Base-by-base conservation (phyloP, 1,139 yeast genomes). In the Candida gigantensis region DNA sequence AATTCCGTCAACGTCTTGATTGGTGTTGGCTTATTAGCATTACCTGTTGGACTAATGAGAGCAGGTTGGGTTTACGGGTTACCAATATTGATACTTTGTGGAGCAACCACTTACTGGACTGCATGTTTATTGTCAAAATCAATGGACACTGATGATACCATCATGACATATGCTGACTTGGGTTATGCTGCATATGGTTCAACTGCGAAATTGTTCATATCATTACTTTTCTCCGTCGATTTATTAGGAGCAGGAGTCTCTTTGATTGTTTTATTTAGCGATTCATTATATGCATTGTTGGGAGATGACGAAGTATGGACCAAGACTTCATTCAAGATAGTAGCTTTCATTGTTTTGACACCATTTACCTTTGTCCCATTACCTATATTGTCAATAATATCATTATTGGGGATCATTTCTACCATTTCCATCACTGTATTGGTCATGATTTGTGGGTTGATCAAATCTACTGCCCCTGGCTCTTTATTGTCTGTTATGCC, bases 81-180 rank as follows among this genome's bases (percentile, higher is more conserved):
- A 5, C 71, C 73, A 0, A 43, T 69, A 5, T 57, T 72, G 32
- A 39, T 65, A n/a, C 37, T 51, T 4, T 68, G 76, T 52, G 74
- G 74, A 3, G 39, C 65, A 25, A 45, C 66, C 9, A 70, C 76
- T 1, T 69, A 58, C 43, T 71, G 76, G 76, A 63, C 72, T 3
- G 77, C 77, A 2, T 48, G 60, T 1, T 57, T 72, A 24, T 55
- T 72, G 32, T 68, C 74, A 1, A 57, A 51, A 31, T 51, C 72
- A 2, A 67, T 87, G 75, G 89, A 83, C 47, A 79, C 84, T 1
- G 90, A 87, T 55, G 76, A 73, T 7, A 79, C 90, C 1, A 68
- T 90, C 45, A 82, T 82, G 74, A 86, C 96, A 0, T 90, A 89
- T 57, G 95, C 95, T 5, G 97, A 89, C 58, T 68, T 86, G 48